These are phyloP conservation scores for Colletotrichum tropicicola DNA, from an alignment of 2,329 filamentous ascomycete genomes.

Conservation along the genomic window DNA sequence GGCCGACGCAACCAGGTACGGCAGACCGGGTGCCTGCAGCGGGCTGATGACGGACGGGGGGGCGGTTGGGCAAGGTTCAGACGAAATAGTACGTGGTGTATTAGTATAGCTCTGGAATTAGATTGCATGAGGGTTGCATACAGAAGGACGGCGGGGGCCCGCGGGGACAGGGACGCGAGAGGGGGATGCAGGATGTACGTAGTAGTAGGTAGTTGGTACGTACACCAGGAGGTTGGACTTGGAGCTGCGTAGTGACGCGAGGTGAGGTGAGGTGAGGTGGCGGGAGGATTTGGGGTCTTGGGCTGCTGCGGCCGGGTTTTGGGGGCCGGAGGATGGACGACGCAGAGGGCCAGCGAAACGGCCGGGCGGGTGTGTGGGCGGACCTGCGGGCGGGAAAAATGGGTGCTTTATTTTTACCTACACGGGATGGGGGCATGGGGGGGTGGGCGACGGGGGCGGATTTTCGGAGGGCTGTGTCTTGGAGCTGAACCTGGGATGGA, in stretches of 20 bases:
- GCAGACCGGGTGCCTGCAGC: not conserved
- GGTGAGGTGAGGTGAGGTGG: no score
- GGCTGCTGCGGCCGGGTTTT: slow-evolving; percentile 14
- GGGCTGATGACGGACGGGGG: not conserved
- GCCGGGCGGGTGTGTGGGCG: no score
- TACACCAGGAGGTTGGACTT: no score
- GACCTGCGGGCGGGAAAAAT: not conserved
- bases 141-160: not conserved
- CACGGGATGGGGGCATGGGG: not conserved
- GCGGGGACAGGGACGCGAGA: no score
- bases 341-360: no score
- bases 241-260: no score
- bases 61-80: not conserved
- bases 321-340: not conserved
- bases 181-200: no score
- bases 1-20: not conserved
- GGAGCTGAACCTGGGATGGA: no score
- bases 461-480: not conserved
- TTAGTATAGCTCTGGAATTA: not conserved
- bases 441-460: no score
- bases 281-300: not conserved
- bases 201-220: no score
- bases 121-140: not conserved
- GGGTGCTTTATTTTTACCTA: no score
- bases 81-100: not conserved